Evolutionary conservation across 495 filamentous ascomycete genomes (phyloP), one percentile per base, ranked within the genome.

Genomic region (Podospora appendiculata): DNA sequence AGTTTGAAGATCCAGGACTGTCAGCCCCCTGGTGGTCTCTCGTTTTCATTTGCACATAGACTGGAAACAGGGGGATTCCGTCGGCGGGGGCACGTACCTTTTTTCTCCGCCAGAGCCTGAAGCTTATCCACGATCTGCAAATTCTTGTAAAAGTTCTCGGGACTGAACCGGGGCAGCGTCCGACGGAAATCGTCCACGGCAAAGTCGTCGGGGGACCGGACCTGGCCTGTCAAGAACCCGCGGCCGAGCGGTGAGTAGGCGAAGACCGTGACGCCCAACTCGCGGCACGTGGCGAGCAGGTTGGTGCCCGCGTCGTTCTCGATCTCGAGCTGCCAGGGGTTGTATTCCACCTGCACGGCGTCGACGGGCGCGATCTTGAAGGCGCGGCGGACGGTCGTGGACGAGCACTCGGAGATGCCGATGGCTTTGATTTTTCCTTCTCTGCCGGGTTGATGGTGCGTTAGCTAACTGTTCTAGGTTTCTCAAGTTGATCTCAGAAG

Each of bases 141-240:
- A 58, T 81, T 83, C 63, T 78, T 75, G 8, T 67, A 55, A 56
- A 83, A 75, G 52, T 83, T 82, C 62, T 83, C 79, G 13, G 52
- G 50, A 45, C 57, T 65, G 62, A 72, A 80, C 19, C 74, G 64
- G 25, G 78, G 76, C 12, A 66, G 43, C 5, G 49, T 7, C 6
- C 55, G 57, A 0, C 78, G 64, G 34, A 67, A 57, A 58, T 80
- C 76, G 12, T 50, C 61, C 9, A 68, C 61, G 4, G 62, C 70
- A 18, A 76, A 64, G 48, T 71, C 70, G 25, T 67, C 63, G 12
- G 47, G 54, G 14, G 57, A 60, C 17, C 52, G 51, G 56, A 64
- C 58, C 38, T 60, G 61, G 1, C 72, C 72, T 0, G 74, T 76
- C 45, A 79, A 39, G 46, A 79, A 54, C 8, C 77, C 77, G 3